Percentiles rank a stretch among this genome's conserved stretches.
Evolutionary conservation across 805 yeast species (phyloP).

Genomic region (Wickerhamomyces mucosus): DNA sequence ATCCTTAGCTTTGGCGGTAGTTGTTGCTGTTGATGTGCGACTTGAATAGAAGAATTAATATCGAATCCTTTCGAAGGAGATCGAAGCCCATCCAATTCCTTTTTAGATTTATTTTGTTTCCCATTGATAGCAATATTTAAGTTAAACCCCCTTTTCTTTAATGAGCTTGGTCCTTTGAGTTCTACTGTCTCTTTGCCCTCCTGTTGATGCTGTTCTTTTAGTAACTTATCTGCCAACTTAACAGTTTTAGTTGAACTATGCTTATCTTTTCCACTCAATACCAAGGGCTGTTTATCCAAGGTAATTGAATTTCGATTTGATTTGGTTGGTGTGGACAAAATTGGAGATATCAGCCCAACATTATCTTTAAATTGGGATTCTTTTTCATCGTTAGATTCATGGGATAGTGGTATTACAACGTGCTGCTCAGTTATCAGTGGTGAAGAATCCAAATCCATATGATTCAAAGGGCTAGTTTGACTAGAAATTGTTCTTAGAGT

Average conservation of each 20-base stretch:
- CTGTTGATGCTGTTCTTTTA: not conserved
- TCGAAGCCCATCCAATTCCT: too few relatives aligned
- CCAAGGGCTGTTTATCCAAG: conserved; percentile 16
- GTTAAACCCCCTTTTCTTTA: conserved; percentile 15
- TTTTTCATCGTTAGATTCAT: conserved; percentile 3
- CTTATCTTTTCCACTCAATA: too few relatives aligned
- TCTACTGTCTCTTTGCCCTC: not conserved
- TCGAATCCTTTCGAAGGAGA: too few relatives aligned
- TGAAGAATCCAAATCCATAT: not conserved
- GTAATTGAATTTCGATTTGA: conserved; percentile 16
- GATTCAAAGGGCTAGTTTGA: not conserved
- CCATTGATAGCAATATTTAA: conserved; percentile 13
- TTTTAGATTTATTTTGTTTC: too few relatives aligned
- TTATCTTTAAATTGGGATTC: not conserved
- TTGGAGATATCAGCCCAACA: conserved; percentile 10
- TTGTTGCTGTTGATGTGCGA: not conserved
- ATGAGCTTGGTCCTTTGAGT: not conserved
- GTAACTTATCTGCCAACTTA: not conserved
- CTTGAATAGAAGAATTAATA: too few relatives aligned
- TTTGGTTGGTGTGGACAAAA: conserved; percentile 19
- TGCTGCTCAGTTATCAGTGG: not conserved
- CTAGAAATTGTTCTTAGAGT: conserved; percentile 18
- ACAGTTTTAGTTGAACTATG: not conserved
- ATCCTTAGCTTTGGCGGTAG: conserved; percentile 6
- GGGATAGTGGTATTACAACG: too few relatives aligned